Evolutionary conservation across 1,284 basidiomycete species (phyloP).

Genomic region (Acaromyces ingoldii): DNA sequence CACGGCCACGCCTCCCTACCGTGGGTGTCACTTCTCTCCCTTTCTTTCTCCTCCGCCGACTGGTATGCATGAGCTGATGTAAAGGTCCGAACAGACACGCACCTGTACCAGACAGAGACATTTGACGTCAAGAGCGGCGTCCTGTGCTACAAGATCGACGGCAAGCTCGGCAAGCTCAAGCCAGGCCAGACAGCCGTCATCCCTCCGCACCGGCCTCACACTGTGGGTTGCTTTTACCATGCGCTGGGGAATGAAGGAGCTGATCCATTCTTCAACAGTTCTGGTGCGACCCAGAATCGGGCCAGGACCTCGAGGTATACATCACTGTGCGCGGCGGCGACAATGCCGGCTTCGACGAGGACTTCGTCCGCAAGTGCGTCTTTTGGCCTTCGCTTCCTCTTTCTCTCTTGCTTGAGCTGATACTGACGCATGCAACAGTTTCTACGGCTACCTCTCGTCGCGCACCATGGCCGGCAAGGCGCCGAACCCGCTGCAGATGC

Average conservation of each 20-base stretch:
- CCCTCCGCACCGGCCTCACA: constrained; percentile 44
- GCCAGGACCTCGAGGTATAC: constrained; percentile 44
- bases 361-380: constrained; percentile 42
- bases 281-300: constrained; percentile 39
- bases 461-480: constrained; percentile 25
- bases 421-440: constrained; percentile 7
- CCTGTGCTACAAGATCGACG: constrained; percentile 48
- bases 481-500: constrained; percentile 47
- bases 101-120: constrained; percentile 46
- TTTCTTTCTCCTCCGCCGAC: background rate
- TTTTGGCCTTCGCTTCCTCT: background rate
- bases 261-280: constrained; percentile 16
- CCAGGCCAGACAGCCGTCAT: constrained; percentile 43
- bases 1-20: constrained; percentile 49
- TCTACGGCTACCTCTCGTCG: constrained; percentile 44
- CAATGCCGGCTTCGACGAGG: constrained; percentile 48
- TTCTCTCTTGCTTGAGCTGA: background rate
- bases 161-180: constrained; percentile 38
- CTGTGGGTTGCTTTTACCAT: constrained; percentile 8
- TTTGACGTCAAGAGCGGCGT: constrained; percentile 45
- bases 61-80: background rate
- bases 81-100: constrained; percentile 12
- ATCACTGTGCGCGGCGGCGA: constrained; percentile 46
- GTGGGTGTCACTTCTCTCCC: constrained; percentile 6
- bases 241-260: background rate